Evolutionary conservation across 305 asterid genomes (phyloP), one percentile per base, ranked within the genome.

Genomic region (Euphrasia arctica): DNA sequence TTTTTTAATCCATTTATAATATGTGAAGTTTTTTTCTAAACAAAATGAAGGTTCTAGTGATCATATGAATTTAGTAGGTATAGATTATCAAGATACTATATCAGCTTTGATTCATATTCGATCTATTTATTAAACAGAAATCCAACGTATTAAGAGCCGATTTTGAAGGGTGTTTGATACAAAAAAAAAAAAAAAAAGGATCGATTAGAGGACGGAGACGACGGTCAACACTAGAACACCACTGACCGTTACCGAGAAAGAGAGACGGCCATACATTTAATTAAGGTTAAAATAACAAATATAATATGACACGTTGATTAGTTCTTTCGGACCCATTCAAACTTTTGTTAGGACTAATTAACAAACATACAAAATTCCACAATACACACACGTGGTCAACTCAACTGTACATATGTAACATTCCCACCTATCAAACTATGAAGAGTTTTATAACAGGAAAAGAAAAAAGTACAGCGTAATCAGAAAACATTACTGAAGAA

Each of bases 141-240:
- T 18, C 22, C 22, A 54, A 22, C 54, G 28, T n/a, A 63, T 39
- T 8, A 34, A 1, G 27, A 36, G 6, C 48, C 62, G 52, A 3
- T 31, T 7, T 43, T 18, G 8, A 18, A 51, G 31, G 29, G 1
- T 0, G 0, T 47, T 3, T 47, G 0, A 8, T 42, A 8, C 2
- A 0, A 0, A 48, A 2, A 12, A 11, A 0, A 48, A 2, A 12
- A 11, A n/a, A n/a, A n/a, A n/a, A n/a, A n/a, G 12, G 13, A 2
- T 48, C 57, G 51, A 60, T 58, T 31, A 60, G 54, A 29, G 63
- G 47, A 72, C 56, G 47, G 41, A 58, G 47, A 72, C 56, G 47
- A 49, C 51, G 56, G 72, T 62, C 70, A 25, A 56, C 1, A 12
- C 22, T 54, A 58, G 58, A 59, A 28, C 67, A 27, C n/a, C 58